Conservation (phyloP, 139 green algal species). For the Tetraselmis chui region DNA sequence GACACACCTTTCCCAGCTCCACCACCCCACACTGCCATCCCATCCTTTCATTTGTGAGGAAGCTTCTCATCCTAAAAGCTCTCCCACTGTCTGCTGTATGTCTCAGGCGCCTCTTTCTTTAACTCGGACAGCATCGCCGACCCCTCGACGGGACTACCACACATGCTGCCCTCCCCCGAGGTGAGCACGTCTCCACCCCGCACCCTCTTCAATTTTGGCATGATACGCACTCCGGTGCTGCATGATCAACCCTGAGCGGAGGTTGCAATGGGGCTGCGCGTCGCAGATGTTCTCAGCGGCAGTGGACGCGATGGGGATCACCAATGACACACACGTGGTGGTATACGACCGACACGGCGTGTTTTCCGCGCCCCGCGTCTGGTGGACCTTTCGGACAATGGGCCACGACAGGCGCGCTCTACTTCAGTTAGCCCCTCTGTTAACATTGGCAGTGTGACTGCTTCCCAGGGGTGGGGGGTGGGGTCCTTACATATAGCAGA, state of each 20-base stretch:
- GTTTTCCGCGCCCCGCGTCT: constrained; percentile 78
- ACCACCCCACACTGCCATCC: background rate
- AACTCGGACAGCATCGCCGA: constrained; percentile 24
- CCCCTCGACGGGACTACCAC: constrained; percentile 41
- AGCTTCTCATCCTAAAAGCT: background rate
- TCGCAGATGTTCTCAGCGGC: constrained; percentile 66
- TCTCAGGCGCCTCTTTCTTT: constrained; percentile 10
- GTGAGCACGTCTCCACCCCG: background rate
- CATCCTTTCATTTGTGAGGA: constrained; percentile 1
- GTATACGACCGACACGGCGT: constrained; percentile 85
- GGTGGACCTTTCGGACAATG: constrained; percentile 87
- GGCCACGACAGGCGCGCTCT: constrained; percentile 60
- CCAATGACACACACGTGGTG: constrained; percentile 56
- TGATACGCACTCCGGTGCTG: no score
- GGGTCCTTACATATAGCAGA: no score
- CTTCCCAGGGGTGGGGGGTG: no score
- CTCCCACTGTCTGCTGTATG: no score
- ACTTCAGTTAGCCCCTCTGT: no score
- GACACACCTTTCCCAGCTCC: background rate
- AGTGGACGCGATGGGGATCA: constrained; percentile 71
- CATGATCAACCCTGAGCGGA: no score
- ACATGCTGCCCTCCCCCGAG: constrained; percentile 69
- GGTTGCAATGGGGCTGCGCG: no score
- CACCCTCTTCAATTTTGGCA: no score
- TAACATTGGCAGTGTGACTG: no score